Percentiles rank a stretch among this genome's conserved stretches.
Evolutionary conservation across 1,284 basidiomycete species (phyloP).

Genomic region (Boletellus deceptivus): DNA sequence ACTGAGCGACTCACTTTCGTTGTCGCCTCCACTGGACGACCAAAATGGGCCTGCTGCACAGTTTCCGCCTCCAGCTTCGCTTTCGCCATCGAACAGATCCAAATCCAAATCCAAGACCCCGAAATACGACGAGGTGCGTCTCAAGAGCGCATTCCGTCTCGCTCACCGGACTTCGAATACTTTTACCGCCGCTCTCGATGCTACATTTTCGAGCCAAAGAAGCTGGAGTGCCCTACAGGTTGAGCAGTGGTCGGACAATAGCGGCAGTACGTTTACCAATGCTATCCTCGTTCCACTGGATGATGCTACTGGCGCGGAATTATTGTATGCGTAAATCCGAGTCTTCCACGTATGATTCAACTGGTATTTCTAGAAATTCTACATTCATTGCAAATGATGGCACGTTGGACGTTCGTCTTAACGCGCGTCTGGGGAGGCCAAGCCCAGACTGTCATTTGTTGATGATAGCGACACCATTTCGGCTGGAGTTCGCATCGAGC

Average conservation of each 20-base stretch:
- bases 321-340: slow-evolving; percentile 56
- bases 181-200: slow-evolving; percentile 3
- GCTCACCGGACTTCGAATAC: slow-evolving; percentile 12
- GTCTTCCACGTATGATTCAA: not conserved
- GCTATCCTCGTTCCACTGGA: slow-evolving; percentile 42
- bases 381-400: slow-evolving; percentile 57
- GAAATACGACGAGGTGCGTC: slow-evolving; percentile 12
- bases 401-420: slow-evolving; percentile 49
- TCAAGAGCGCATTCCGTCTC: slow-evolving; percentile 22
- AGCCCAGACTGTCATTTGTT: slow-evolving; percentile 55
- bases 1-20: slow-evolving; percentile 13
- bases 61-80: not conserved
- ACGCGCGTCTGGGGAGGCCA: slow-evolving; percentile 50
- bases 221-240: slow-evolving; percentile 9
- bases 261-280: slow-evolving; percentile 8
- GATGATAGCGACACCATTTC: slow-evolving; percentile 1
- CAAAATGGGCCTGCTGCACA: not conserved
- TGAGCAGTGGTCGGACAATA: slow-evolving; percentile 20
- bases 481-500: too few species aligned
- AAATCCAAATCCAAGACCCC: slow-evolving; percentile 12
- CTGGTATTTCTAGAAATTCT: slow-evolving; percentile 42
- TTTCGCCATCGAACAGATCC: not conserved
- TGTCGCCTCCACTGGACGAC: slow-evolving; percentile 14
- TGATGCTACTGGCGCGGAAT: slow-evolving; percentile 36
- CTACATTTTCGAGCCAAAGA: slow-evolving; percentile 1